Evolutionary conservation across 2,329 filamentous ascomycete species (phyloP).

Genomic region (Nannizzia gypsea): DNA sequence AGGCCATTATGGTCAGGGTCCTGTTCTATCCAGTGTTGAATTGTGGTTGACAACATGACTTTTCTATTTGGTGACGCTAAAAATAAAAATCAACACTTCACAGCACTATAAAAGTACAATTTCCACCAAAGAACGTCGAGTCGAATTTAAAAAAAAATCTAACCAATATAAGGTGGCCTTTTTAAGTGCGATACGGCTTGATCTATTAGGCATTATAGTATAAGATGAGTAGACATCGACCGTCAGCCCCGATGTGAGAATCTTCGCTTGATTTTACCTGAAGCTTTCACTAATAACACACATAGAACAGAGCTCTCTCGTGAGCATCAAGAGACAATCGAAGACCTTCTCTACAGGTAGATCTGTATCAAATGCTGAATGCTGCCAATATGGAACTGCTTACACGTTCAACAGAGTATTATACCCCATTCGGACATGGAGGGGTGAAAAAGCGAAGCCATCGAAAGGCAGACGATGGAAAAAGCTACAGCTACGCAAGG

Average conservation of each 20-base stretch:
- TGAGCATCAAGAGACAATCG: slow-evolving; percentile 6
- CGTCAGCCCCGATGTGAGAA: background rate
- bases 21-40: too few species aligned
- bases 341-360: slow-evolving; percentile 10
- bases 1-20: too few species aligned
- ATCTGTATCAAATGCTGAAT: background rate
- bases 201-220: too few species aligned
- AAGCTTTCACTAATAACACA: background rate
- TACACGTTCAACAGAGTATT: slow-evolving; percentile 6
- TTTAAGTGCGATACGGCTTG: too few species aligned
- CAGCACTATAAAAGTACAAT: too few species aligned
- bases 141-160: too few species aligned
- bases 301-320: slow-evolving; percentile 5
- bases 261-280: background rate
- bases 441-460: slow-evolving; percentile 2
- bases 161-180: too few species aligned
- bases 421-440: slow-evolving; percentile 6
- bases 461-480: slow-evolving; percentile 9
- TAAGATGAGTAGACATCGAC: background rate
- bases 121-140: too few species aligned
- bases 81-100: too few species aligned
- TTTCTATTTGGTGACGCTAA: too few species aligned
- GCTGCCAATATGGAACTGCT: background rate
- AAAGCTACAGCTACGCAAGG: slow-evolving; percentile 5
- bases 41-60: too few species aligned